Evolutionary conservation across 805 yeast genomes (phyloP), one percentile per base, ranked within the genome.

Genomic region (Kluyveromyces lactis): DNA sequence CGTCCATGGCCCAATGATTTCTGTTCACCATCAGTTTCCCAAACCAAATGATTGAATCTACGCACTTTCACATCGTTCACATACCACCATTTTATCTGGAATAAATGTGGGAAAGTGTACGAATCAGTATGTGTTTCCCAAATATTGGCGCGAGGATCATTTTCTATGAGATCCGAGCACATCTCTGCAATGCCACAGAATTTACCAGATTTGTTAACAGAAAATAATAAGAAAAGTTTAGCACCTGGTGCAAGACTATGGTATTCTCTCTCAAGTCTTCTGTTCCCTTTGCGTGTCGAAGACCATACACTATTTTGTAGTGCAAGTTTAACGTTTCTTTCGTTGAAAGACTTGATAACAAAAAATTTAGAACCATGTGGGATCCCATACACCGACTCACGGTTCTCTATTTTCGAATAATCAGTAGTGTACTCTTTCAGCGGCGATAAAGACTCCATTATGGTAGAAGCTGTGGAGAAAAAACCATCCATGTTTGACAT

Each of bases 131-230:
- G 35, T 4, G 67, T 64, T 34, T 65, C 67, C 78, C 80, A 73
- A 30, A 72, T 61, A 39, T 67, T 63, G 18, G 68, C 61, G 34
- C 52, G 58, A 2, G 63, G 52, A 40, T 51, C 45, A 17, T 46
- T 47, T 50, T 32, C 35, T 5, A 32, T 32, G 15, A 32, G 12
- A n/a, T 24, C 15, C 1, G 66, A 58, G 1, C 50, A 56, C 80
- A 78, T 74, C 48, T 73, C 74, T 6, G 77, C 76, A 13, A 75
- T 63, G 0, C 80, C 82, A 53, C 78, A 73, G 48, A 76, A 76
- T 42, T 65, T 68, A 0, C 80, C 79, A 11, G 77, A 71, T 2
- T 68, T 67, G 49, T 77, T 77, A 1, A 76, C 81, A 47, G 77
- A 75, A 49, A 75, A 77, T 46, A 77, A 69, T 18, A 78, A 55